Conservation (phyloP, 1,284 basidiomycete genomes). For the Tausonia pullulans region DNA sequence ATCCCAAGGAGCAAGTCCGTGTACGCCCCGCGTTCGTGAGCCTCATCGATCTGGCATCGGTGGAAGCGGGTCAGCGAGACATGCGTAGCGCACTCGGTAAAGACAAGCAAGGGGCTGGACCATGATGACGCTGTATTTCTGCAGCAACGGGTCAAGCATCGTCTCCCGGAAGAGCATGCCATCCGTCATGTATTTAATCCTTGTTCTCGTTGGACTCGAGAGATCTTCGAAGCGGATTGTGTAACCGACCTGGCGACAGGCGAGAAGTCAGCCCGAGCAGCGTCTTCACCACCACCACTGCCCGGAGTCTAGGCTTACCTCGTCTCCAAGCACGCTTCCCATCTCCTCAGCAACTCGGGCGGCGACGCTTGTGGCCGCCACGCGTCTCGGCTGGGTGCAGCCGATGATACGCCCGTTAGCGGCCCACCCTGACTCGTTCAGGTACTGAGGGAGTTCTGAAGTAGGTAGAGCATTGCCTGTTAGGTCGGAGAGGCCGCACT, state of each 20-base stretch:
- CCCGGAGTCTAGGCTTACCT: constrained; percentile 41
- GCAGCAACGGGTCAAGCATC: constrained; percentile 74
- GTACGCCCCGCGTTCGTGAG: constrained; percentile 88
- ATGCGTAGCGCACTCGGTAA: not conserved
- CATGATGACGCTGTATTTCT: constrained; percentile 89
- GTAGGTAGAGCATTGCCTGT: not conserved
- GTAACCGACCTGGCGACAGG: constrained; percentile 66
- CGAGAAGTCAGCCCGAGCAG: not conserved
- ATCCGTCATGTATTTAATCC: constrained; percentile 96
- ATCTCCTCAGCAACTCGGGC: constrained; percentile 80
- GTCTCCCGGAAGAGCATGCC: constrained; percentile 95
- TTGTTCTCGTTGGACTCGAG: constrained; percentile 62
- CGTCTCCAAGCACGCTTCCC: constrained; percentile 75
- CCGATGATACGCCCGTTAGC: constrained; percentile 63
- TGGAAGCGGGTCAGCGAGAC: not conserved
- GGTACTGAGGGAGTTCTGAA: constrained; percentile 84
- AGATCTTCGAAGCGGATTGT: constrained; percentile 96
- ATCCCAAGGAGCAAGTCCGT: constrained; percentile 89
- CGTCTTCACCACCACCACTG: no score
- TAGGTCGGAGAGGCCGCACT: no score
- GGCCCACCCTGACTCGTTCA: constrained; percentile 84
- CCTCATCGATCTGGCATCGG: constrained; percentile 71
- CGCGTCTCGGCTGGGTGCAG: constrained; percentile 88
- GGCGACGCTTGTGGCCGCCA: constrained; percentile 91
- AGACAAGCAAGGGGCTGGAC: constrained; percentile 39